Evolutionary conservation across 2,329 filamentous ascomycete genomes (phyloP).

Genomic region (Trichoderma oligosporum): DNA sequence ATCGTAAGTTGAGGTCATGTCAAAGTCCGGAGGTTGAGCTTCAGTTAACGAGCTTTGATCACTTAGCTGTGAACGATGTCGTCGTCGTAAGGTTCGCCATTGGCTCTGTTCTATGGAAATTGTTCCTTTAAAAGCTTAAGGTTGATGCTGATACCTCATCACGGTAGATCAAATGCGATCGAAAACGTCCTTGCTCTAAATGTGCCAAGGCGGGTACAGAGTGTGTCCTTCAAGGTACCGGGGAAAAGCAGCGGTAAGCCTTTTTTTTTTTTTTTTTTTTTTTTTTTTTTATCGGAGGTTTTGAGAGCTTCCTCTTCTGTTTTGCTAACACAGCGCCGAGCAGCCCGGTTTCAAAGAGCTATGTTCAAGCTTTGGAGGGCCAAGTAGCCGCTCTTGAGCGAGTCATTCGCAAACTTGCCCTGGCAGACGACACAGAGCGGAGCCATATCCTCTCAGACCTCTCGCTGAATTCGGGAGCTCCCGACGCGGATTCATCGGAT

Average conservation of each 20-base stretch:
- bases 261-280: no score
- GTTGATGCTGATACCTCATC: conserved; percentile 22
- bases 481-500: conserved; percentile 20
- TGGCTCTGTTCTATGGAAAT: neutral
- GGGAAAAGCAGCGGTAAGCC: conserved; percentile 42
- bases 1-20: conserved; percentile 32
- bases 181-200: conserved; percentile 47
- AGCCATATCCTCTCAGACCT: conserved; percentile 41
- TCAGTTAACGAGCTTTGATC: neutral
- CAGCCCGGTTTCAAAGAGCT: conserved; percentile 44
- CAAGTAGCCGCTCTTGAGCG: conserved; percentile 45
- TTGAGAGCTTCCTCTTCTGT: neutral
- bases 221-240: conserved; percentile 39
- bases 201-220: conserved; percentile 42
- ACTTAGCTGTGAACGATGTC: conserved; percentile 42
- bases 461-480: conserved; percentile 28
- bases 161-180: conserved; percentile 50
- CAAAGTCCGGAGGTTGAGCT: neutral
- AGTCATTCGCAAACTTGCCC: conserved; percentile 43
- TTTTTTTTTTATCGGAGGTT: no score
- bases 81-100: conserved; percentile 39
- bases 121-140: conserved; percentile 9
- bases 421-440: conserved; percentile 37
- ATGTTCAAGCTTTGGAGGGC: conserved; percentile 46
- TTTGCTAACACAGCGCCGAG: neutral